These are phyloP conservation scores for Kernera saxatilis DNA, from an alignment of 345 rosid genomes.

Conservation along the genomic window DNA sequence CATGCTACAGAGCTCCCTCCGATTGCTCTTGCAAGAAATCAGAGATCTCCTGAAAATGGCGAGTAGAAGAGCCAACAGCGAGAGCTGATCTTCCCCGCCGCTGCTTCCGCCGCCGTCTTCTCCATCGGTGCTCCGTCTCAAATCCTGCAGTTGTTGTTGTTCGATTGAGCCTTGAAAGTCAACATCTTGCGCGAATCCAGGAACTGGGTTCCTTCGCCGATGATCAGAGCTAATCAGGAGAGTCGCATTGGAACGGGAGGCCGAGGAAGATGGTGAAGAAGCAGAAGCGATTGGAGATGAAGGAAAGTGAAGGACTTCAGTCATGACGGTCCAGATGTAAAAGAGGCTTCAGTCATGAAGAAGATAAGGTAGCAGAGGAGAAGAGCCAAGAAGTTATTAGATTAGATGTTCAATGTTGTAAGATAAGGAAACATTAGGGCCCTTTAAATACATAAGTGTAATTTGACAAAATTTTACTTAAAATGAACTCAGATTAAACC, in stretches of 20 bases:
- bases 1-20: slow-evolving; percentile 59
- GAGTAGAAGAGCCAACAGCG: slow-evolving; percentile 59
- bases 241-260: slow-evolving; percentile 24
- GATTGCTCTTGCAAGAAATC: slow-evolving; percentile 54
- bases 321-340: slow-evolving; percentile 49
- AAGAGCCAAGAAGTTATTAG: too few species aligned
- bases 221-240: slow-evolving; percentile 15
- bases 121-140: slow-evolving; percentile 2
- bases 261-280: slow-evolving; percentile 34
- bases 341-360: too few species aligned
- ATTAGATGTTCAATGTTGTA: too few species aligned
- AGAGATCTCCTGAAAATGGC: slow-evolving; percentile 71
- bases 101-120: neutral
- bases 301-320: slow-evolving; percentile 73
- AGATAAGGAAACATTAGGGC: too few species aligned
- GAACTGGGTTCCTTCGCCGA: neutral
- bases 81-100: slow-evolving; percentile 54
- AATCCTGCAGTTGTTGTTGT: too few species aligned
- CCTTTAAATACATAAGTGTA: too few species aligned
- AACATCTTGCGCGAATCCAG: slow-evolving; percentile 22
- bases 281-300: slow-evolving; percentile 43
- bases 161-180: slow-evolving; percentile 25
- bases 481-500: too few species aligned
- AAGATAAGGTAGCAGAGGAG: too few species aligned
- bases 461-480: too few species aligned